A percentile compares a stretch with the other conserved stretches of the same genome.
Evolutionary conservation across 164 flowering plant genomes (phyloP).

Genomic region (Liquidambar formosana): DNA sequence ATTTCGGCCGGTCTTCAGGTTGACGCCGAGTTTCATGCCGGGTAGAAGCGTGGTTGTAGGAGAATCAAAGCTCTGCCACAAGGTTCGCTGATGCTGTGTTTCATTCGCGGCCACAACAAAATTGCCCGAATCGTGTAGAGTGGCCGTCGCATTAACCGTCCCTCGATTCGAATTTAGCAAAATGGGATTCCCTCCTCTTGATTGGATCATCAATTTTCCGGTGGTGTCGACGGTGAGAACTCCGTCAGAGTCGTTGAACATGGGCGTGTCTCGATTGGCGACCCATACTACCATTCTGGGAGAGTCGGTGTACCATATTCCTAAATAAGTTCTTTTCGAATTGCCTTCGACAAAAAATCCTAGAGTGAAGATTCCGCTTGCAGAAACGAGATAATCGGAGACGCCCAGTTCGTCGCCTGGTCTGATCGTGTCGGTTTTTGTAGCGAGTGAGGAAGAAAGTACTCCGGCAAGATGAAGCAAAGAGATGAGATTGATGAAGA

Average conservation of each 20-base stretch:
- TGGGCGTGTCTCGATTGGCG: constrained; percentile 8
- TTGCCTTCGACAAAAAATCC: constrained; percentile 1
- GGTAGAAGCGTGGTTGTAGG: constrained; percentile 13
- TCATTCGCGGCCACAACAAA: not conserved
- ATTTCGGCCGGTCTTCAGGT: constrained; percentile 4
- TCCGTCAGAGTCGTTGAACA: not conserved
- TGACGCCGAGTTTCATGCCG: constrained; percentile 13
- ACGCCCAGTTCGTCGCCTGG: not conserved
- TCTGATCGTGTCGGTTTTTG: not conserved
- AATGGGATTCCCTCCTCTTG: not conserved
- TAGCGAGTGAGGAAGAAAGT: not conserved
- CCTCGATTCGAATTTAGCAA: not conserved
- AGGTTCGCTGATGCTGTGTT: not conserved
- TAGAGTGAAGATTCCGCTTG: not conserved
- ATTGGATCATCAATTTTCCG: not conserved
- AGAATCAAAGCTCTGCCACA: constrained; percentile 5
- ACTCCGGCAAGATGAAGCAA: too few relatives aligned
- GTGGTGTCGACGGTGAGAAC: not conserved
- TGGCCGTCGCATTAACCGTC: not conserved
- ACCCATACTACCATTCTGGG: not conserved
- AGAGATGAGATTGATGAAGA: too few relatives aligned
- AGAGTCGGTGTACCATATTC: constrained; percentile 3
- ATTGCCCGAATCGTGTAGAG: constrained; percentile 1
- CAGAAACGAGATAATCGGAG: not conserved
- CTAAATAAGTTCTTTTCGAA: not conserved